Percentiles rank a stretch among this genome's conserved stretches.
phyloP scores from a whole-genome alignment of 2,329 filamentous ascomycete species.

The Chrysoporthe deuterocubensis region DNA sequence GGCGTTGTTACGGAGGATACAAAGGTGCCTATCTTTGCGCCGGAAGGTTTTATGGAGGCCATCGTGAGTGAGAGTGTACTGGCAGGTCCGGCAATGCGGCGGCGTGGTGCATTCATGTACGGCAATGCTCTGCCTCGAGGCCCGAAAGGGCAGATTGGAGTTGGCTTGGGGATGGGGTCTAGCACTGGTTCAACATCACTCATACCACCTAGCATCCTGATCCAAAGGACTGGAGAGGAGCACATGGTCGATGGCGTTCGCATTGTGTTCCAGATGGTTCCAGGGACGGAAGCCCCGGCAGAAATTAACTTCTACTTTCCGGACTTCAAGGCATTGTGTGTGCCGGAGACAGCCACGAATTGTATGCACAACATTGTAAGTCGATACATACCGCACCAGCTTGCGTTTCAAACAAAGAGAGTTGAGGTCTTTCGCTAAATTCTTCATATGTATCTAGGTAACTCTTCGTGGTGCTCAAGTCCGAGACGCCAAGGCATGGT shows the following conservation, averaged over 20 bases:
- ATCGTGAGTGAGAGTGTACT: constrained; percentile 45
- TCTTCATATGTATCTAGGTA: constrained; percentile 15
- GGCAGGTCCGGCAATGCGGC: constrained; percentile 44
- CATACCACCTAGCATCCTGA: constrained; percentile 40
- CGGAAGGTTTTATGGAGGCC: constrained; percentile 45
- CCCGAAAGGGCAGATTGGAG: constrained; percentile 42
- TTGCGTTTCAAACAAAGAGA: no score
- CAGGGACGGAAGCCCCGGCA: constrained; percentile 46
- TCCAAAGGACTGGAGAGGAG: constrained; percentile 39
- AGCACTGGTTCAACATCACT: constrained; percentile 39
- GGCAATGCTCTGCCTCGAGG: constrained; percentile 37
- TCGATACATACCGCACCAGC: background rate
- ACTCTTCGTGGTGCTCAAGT: constrained; percentile 47
- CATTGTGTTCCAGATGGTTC: constrained; percentile 46
- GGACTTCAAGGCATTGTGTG: constrained; percentile 40
- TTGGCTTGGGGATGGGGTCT: constrained; percentile 41
- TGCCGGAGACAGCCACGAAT: constrained; percentile 45
- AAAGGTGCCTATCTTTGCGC: constrained; percentile 37
- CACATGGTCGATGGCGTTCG: constrained; percentile 40
- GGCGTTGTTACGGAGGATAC: constrained; percentile 31
- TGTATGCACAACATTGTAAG: constrained; percentile 44
- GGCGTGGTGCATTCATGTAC: constrained; percentile 46
- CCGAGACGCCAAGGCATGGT: constrained; percentile 46
- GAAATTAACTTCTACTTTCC: constrained; percentile 49
- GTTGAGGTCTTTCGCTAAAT: background rate